Conservation (phyloP, 2,329 filamentous ascomycete genomes). For the Ascochyta rabiei region DNA sequence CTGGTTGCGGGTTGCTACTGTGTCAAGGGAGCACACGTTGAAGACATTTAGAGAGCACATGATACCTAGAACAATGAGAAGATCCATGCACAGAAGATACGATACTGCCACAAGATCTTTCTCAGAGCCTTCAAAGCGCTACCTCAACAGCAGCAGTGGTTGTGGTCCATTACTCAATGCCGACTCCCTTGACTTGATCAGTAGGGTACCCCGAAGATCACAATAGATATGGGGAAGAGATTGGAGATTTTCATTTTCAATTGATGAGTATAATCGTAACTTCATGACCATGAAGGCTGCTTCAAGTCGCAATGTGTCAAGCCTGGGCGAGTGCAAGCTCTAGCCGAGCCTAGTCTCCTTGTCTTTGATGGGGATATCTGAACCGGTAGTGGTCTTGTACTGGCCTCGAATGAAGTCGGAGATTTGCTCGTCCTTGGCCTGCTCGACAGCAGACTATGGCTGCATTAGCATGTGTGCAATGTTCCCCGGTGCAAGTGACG, state of each 20-base stretch:
- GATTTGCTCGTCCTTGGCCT: constrained; percentile 83
- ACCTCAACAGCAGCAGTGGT: too few species aligned
- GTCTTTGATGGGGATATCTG: constrained; percentile 72
- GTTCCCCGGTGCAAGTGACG: background rate
- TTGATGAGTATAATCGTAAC: constrained; percentile 19
- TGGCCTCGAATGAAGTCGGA: constrained; percentile 72
- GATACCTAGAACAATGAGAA: background rate
- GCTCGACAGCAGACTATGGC: constrained; percentile 67
- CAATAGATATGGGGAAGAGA: background rate
- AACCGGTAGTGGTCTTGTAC: constrained; percentile 73
- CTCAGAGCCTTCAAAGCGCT: too few species aligned
- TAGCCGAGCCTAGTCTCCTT: constrained; percentile 59
- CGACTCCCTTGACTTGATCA: too few species aligned
- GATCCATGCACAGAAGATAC: background rate
- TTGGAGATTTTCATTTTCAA: constrained; percentile 1
- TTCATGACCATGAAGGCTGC: constrained; percentile 18
- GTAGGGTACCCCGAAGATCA: background rate
- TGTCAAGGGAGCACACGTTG: background rate
- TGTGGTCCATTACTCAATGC: too few species aligned
- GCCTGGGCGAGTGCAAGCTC: background rate
- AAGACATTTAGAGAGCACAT: background rate
- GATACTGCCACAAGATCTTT: background rate
- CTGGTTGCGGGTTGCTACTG: background rate
- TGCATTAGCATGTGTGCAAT: constrained; percentile 17
- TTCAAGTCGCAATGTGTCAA: constrained; percentile 2